Base-by-base conservation (phyloP, 2,329 filamentous ascomycete species). In the Bipolaris oryzae region DNA sequence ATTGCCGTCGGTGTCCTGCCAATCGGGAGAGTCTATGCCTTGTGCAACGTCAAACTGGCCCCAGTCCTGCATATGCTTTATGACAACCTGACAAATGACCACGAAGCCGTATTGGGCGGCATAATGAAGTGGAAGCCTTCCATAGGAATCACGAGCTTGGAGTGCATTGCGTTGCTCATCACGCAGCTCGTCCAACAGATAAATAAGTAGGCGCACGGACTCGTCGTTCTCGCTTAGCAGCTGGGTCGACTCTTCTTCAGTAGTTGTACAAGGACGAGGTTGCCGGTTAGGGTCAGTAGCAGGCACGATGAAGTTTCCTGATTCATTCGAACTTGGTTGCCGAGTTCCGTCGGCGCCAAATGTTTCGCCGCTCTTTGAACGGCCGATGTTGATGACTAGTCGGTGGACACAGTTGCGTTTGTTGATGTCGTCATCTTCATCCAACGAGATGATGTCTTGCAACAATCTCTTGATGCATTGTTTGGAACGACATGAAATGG, bases 91-190 rank as follows among this genome's bases (percentile, higher is more conserved):
- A 71, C 92, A 96, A 9, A 97, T 88, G n/a, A 92, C 86, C 3
- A 95, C 90, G 67, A 97, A 92, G 2, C 95, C 95, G 72, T 96
- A 96, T 73, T 98, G 92, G 0, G 95, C 94, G 2, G 92, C 92
- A 72, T 97, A 97, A 74, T 98, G 94, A 10, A 98, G 82, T 1
- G 94, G 92, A 13, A 94, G 84, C 4, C 94, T 89, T 2, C 92
- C 93, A 58, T 94, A 90, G 0, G 87, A 83, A 76, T 98, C 94
- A 57, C 84, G 87, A 11, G 85, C 84, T 47, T 84, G 80, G 10
- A 98, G 79, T 0, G 89, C 89, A 11, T 74, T 63, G 10, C 88
- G 85, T 65, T 98, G 94, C 9, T 84, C 79, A 0, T 84, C 81
- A 10, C 81, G 84, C 7, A 99, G 82, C 25, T 83, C 81, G 44